phyloP scores from a whole-genome alignment of 192 early-diverging fungal genomes.

The Umbelopsis ramanniana region DNA sequence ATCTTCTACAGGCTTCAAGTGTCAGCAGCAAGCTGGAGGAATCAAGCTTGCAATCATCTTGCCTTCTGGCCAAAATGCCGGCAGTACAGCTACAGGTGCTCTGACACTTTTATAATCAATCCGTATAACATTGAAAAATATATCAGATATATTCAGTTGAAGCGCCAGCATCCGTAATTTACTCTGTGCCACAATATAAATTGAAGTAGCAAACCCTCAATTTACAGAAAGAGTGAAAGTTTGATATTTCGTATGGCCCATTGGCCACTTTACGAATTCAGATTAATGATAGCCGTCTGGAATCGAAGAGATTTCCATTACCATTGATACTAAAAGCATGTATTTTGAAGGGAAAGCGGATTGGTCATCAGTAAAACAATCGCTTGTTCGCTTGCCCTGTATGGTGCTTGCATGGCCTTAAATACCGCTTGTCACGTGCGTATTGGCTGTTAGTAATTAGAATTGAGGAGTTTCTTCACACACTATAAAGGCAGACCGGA shows the following conservation, averaged over 20 bases:
- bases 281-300: too few relatives aligned
- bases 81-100: conserved; percentile 17
- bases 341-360: not conserved
- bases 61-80: conserved; percentile 20
- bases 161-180: not conserved
- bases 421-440: not conserved
- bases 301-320: too few relatives aligned
- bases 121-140: too few relatives aligned
- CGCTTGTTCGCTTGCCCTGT: too few relatives aligned
- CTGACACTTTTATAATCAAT: not conserved
- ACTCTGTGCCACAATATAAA: too few relatives aligned
- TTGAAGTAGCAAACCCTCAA: too few relatives aligned
- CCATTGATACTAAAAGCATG: not conserved
- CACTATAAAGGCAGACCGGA: not conserved
- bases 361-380: conserved; percentile 6
- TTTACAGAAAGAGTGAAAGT: too few relatives aligned
- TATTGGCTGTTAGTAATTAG: not conserved
- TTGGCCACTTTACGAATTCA: too few relatives aligned
- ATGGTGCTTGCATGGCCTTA: not conserved
- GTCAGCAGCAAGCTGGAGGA: not conserved
- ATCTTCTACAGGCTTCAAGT: not conserved
- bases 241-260: too few relatives aligned
- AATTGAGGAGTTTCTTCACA: not conserved
- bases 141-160: not conserved
- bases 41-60: conserved; percentile 17